Base-by-base conservation (phyloP, 306 rosid species). In the Cucurbita moschata region DNA sequence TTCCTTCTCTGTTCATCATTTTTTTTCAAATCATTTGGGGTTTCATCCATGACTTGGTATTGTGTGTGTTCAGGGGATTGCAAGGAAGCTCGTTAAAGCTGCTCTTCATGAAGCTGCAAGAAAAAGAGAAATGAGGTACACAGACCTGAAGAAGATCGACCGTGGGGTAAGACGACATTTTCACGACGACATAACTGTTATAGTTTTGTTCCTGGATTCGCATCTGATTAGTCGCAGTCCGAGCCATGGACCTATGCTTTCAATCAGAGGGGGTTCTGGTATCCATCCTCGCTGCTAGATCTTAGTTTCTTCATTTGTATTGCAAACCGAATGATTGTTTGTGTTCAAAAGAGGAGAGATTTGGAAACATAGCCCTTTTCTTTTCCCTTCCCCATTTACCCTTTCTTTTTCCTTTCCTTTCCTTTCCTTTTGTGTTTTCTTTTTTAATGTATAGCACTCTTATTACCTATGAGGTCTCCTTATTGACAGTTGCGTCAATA, bases 121-220 rank as follows among this genome's bases (percentile, higher is more conserved):
- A 85, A 95, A 91, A 59, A 87, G 99, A 83, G 99, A 95, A 80
- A 95, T 91, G 97, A 89, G 99, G 83, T 91, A 87, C 78, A 85
- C 96, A 8, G 99, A 95, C 80, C 77, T 95, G 86, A 82, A 88
- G 64, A 95, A 87, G 92, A 95, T 95, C 6, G 97, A 91, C 4
- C 65, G 96, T 30, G 99, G 99, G 70, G 96, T 95, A 83, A 82
- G 99, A 78, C 89, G 99, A 79, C 99, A 91, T 77, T 95, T 95
- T 80, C 99, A 95, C 13, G 99, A 95, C 13, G 99, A 95, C 76
- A 95, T 95, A 37, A 89, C 99, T 3, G 99, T 91, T 21, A 82
- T 89, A 46, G 97, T 95, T 47, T 69, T 95, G 86, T 95, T 73
- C 83, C 96, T 95, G 9, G 92, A 91, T 79, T 80, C 93, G 12